phyloP scores from a whole-genome alignment of 768 basidiomycete genomes.

The Calocera viscosa region DNA sequence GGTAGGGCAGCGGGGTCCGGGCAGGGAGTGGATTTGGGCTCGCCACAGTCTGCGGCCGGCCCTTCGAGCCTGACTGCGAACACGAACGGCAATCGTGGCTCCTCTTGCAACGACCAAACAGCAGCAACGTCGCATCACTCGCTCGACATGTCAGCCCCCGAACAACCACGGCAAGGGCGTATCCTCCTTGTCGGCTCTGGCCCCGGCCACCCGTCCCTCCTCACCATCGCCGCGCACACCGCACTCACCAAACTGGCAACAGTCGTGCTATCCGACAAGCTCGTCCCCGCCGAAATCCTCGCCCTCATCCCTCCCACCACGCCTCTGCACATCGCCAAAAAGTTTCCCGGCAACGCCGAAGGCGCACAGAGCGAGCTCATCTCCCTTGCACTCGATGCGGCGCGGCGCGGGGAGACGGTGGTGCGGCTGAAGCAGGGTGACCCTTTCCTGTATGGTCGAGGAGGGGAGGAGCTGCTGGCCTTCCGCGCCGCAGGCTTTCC shows the following conservation, averaged over 20 bases:
- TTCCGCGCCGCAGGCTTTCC: conserved; percentile 80
- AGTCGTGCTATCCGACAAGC: conserved; percentile 88
- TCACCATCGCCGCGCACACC: conserved; percentile 75
- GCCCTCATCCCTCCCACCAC: conserved; percentile 57
- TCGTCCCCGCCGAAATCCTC: conserved; percentile 81
- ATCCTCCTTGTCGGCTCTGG: conserved; percentile 90
- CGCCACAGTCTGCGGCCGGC: too few relatives aligned
- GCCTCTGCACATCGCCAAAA: conserved; percentile 72
- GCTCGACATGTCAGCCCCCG: conserved; percentile 7
- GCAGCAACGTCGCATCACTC: conserved; percentile 1
- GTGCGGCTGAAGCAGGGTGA: conserved; percentile 98
- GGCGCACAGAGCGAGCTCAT: conserved; percentile 91
- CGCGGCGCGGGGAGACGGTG: conserved; percentile 65
- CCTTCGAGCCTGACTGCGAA: too few relatives aligned
- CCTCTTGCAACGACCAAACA: background rate
- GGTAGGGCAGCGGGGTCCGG: too few relatives aligned
- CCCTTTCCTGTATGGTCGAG: conserved; percentile 86
- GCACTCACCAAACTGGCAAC: conserved; percentile 70
- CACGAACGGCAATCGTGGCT: too few relatives aligned
- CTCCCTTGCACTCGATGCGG: conserved; percentile 78
- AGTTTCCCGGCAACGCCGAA: conserved; percentile 96
- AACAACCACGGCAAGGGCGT: conserved; percentile 38
- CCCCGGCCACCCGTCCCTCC: conserved; percentile 84
- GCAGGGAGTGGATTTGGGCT: too few relatives aligned
- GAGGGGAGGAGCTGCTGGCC: conserved; percentile 87